Conservation (phyloP, 441 rosid species). For the Syzygium malaccense region DNA sequence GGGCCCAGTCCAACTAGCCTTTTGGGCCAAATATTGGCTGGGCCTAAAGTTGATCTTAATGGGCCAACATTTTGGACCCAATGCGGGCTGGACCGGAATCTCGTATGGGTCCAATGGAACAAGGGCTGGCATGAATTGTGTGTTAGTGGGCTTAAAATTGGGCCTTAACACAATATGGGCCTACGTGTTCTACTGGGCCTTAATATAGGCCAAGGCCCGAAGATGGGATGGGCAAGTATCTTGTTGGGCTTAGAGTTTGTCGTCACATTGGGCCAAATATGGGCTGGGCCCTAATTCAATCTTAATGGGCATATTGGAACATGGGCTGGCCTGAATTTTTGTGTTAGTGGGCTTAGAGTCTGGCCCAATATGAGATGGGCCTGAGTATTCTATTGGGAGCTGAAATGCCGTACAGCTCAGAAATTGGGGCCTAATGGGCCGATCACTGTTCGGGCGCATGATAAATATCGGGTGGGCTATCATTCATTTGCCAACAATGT, state of each 20-base stretch:
- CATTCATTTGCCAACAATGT: not conserved
- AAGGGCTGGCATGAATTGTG: not conserved
- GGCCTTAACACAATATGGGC: not conserved
- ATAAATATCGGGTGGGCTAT: not conserved
- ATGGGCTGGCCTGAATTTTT: not conserved
- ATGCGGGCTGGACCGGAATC: not conserved
- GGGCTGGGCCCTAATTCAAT: not conserved
- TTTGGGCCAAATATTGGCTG: no score
- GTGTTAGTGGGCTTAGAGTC: not conserved
- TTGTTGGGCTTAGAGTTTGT: not conserved
- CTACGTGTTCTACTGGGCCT: not conserved
- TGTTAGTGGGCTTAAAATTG: not conserved
- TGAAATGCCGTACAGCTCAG: no score
- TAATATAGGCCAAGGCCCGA: not conserved
- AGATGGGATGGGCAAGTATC: not conserved
- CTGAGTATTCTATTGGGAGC: not conserved
- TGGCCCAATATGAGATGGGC: not conserved
- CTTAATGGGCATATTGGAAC: not conserved
- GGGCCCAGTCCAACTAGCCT: not conserved
- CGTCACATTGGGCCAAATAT: not conserved
- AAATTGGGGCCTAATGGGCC: no score
- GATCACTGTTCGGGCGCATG: not conserved
- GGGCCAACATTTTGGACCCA: not conserved
- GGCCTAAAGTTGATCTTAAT: no score
- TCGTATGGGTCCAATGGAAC: not conserved